Evolutionary conservation across 495 filamentous ascomycete genomes (phyloP).

Genomic region (Lasiosphaeria miniovina): DNA sequence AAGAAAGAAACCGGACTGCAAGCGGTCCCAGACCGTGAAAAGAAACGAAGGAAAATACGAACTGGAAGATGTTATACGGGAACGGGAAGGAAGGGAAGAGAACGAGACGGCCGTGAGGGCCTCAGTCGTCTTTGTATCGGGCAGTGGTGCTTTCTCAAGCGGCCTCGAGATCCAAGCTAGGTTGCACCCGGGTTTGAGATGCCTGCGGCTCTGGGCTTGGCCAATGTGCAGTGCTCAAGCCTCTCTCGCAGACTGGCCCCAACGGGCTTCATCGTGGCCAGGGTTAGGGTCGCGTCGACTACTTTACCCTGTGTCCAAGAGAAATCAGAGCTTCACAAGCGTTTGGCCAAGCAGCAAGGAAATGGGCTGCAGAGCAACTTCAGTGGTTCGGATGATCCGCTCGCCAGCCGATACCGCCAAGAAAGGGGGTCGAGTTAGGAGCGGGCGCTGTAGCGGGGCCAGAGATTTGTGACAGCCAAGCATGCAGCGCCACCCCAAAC

Average conservation of each 20-base stretch:
- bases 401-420: background rate
- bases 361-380: background rate
- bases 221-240: background rate
- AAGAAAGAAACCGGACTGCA: slow-evolving; percentile 9
- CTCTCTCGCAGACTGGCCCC: background rate
- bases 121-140: slow-evolving; percentile 10
- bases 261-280: background rate
- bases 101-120: background rate
- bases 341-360: slow-evolving; percentile 2
- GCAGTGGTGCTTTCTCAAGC: background rate
- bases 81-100: slow-evolving; percentile 5
- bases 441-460: too few species aligned
- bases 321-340: background rate
- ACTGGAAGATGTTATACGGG: slow-evolving; percentile 18
- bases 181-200: background rate
- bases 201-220: background rate
- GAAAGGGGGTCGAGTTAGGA: background rate
- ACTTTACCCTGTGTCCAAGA: background rate
- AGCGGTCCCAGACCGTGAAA: slow-evolving; percentile 26
- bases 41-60: slow-evolving; percentile 5
- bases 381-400: background rate
- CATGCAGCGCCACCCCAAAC: too few species aligned
- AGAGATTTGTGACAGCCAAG: too few species aligned
- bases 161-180: background rate
- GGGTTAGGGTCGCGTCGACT: background rate